phyloP scores from a whole-genome alignment of 768 basidiomycete genomes.

The Tricholoma sp. region DNA sequence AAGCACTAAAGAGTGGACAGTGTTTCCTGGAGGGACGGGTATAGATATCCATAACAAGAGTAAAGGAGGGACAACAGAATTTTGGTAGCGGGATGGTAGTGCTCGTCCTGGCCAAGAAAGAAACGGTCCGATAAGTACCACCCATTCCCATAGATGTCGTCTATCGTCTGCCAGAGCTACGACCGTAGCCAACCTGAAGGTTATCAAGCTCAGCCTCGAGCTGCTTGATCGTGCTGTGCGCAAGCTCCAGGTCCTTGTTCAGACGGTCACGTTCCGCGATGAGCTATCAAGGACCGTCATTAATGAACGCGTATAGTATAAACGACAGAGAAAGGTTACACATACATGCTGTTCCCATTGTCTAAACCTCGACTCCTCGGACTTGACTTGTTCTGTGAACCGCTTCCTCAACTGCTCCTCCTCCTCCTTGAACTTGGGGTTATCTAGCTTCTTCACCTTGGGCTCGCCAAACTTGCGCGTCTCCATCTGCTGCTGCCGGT shows the following conservation, averaged over 20 bases:
- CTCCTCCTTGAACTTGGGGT: slow-evolving; percentile 99
- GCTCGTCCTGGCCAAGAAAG: neutral
- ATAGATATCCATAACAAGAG: neutral
- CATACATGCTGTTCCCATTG: slow-evolving; percentile 97
- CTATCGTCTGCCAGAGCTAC: slow-evolving; percentile 63
- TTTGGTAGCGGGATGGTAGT: neutral
- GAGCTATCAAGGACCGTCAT: slow-evolving; percentile 51
- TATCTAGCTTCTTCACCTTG: slow-evolving; percentile 97
- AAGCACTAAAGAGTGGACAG: neutral
- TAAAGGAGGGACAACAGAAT: neutral
- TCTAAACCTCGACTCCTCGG: slow-evolving; percentile 95
- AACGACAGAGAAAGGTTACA: slow-evolving; percentile 24
- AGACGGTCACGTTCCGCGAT: slow-evolving; percentile 97
- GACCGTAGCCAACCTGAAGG: slow-evolving; percentile 80
- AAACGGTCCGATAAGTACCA: neutral
- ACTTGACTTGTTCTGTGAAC: slow-evolving; percentile 99
- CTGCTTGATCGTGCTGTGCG: slow-evolving; percentile 87
- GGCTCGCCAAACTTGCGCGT: slow-evolving; percentile 98
- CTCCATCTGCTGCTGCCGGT: slow-evolving; percentile 99
- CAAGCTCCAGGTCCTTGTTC: slow-evolving; percentile 96
- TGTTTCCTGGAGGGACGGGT: neutral
- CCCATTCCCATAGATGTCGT: neutral
- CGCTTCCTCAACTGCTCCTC: slow-evolving; percentile 94
- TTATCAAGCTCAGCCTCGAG: slow-evolving; percentile 89
- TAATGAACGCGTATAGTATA: slow-evolving; percentile 1